Percentiles rank a stretch among this genome's conserved stretches.
These are phyloP conservation scores for Penicillium sp. DNA, from an alignment of 2,329 filamentous ascomycete genomes.

Conservation along the genomic window DNA sequence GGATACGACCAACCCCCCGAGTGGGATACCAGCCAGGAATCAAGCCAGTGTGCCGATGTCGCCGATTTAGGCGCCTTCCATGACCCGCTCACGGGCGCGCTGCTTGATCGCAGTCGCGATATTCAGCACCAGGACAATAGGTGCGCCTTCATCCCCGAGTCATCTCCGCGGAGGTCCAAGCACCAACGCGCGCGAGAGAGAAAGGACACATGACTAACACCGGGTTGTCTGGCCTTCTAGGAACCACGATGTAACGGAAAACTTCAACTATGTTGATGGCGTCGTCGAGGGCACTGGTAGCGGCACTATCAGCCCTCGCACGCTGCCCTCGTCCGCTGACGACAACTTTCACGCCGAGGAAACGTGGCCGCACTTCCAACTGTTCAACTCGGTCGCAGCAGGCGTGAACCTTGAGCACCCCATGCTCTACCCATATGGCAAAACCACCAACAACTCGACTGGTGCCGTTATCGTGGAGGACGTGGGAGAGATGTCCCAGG, in stretches of 20 bases:
- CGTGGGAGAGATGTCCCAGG: constrained; percentile 32
- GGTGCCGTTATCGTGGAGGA: constrained; percentile 43
- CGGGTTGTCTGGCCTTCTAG: constrained; percentile 17
- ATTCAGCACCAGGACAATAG: constrained; percentile 30
- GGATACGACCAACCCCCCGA: constrained; percentile 40
- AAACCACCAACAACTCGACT: constrained; percentile 28
- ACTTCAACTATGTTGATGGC: constrained; percentile 35
- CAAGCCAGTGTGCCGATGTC: constrained; percentile 40
- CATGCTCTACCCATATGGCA: constrained; percentile 39
- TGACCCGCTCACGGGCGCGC: constrained; percentile 30
- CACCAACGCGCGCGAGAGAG: background rate
- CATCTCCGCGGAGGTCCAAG: background rate
- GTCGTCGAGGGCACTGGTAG: constrained; percentile 35
- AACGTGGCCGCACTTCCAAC: constrained; percentile 41
- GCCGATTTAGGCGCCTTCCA: constrained; percentile 36
- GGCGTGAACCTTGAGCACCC: constrained; percentile 36
- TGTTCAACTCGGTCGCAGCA: constrained; percentile 36
- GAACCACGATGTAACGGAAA: constrained; percentile 37
- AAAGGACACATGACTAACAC: background rate
- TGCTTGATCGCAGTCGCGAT: constrained; percentile 30
- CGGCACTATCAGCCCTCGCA: constrained; percentile 41
- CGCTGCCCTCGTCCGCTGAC: constrained; percentile 40
- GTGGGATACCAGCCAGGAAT: constrained; percentile 44
- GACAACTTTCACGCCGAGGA: constrained; percentile 43
- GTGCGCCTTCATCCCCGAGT: constrained; percentile 22